phyloP scores from a whole-genome alignment of 202 grass and related monocot species.

The Eragrostis tef region DNA sequence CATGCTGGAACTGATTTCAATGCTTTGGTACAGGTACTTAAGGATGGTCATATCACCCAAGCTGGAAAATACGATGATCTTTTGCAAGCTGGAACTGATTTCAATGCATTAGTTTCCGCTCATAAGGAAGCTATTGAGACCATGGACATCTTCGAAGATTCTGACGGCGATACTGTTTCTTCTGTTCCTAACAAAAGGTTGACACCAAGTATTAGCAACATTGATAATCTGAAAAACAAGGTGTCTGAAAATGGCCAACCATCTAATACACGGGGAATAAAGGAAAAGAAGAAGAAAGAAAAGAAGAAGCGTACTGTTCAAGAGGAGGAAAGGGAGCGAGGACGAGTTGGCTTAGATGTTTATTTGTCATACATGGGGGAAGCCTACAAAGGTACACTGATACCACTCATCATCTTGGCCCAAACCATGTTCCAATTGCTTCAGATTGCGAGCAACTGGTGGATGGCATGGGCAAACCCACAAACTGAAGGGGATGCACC shows the following conservation, averaged over 20 bases:
- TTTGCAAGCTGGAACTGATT: slow-evolving; percentile 93
- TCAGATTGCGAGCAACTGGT: slow-evolving; percentile 98
- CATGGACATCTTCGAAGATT: slow-evolving; percentile 87
- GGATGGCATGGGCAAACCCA: slow-evolving; percentile 99
- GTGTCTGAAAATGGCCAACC: slow-evolving; percentile 59
- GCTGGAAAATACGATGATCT: slow-evolving; percentile 96
- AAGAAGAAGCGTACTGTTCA: slow-evolving; percentile 83
- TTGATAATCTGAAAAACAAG: slow-evolving; percentile 78
- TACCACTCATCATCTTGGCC: slow-evolving; percentile 89
- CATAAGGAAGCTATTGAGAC: slow-evolving; percentile 94
- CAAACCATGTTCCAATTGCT: slow-evolving; percentile 95
- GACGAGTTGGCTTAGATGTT: slow-evolving; percentile 87
- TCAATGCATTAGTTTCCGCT: slow-evolving; percentile 85
- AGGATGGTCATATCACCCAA: slow-evolving; percentile 88
- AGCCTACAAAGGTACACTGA: slow-evolving; percentile 89
- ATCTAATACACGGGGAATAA: slow-evolving; percentile 63
- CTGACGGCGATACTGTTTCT: slow-evolving; percentile 48
- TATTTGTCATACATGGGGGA: slow-evolving; percentile 97
- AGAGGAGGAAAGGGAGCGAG: slow-evolving; percentile 92
- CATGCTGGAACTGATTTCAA: neutral
- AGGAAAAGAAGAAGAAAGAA: slow-evolving; percentile 78
- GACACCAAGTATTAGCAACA: slow-evolving; percentile 72
- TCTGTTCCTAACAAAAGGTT: slow-evolving; percentile 65
- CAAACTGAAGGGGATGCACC: slow-evolving; percentile 82
- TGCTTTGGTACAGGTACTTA: slow-evolving; percentile 67